Base-by-base conservation (phyloP, 1,284 basidiomycete genomes). In the Ceratobasidium sp. region DNA sequence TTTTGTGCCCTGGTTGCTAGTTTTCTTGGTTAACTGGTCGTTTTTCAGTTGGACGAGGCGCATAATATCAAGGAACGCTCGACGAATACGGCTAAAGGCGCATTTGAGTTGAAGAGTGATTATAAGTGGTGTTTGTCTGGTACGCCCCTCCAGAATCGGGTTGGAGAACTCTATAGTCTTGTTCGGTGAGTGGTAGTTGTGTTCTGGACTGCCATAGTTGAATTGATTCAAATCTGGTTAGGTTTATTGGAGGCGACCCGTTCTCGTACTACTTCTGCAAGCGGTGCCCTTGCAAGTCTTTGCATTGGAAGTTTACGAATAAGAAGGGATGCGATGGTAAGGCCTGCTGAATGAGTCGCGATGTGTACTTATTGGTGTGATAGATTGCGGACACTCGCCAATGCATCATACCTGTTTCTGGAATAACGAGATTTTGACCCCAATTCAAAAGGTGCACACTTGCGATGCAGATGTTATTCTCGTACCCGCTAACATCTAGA, bases 21-120 rank as follows among this genome's bases (percentile, higher is more conserved):
- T 12, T 20, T 35, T 8, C 71, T 35, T 20, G 54, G 57, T 41
- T 38, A 62, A 14, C 68, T 30, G 14, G 52, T 81, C 27, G 79
- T 82, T 18, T 7, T 71, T 23, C 79, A 94, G 93, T 90, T 99
- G 57, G 98, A 99, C 82, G 98, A 99, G 86, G 97, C 97, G 7
- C 98, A 99, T 85, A 98, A 98, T 83, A 99, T 98, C 87, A 97
- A 97, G 84, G 97, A 99, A 83, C 91, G 98, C 18, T 86, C 92
- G 0, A 97, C 96, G 0, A 99, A 98, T 83, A 99, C 97, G 0
- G 97, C 98, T 1, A 99, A 98, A 85, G 96, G 96, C 12, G 90
- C 96, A 0, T 99, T 99, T 83, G 94, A 96, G 70, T 87, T 99
- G 4, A 85, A 93, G 81, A 79, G 93, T 77, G 90, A 90, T 78